These are phyloP conservation scores for Apiospora arundinis DNA, from an alignment of 2,329 filamentous ascomycete species.

Conservation along the genomic window DNA sequence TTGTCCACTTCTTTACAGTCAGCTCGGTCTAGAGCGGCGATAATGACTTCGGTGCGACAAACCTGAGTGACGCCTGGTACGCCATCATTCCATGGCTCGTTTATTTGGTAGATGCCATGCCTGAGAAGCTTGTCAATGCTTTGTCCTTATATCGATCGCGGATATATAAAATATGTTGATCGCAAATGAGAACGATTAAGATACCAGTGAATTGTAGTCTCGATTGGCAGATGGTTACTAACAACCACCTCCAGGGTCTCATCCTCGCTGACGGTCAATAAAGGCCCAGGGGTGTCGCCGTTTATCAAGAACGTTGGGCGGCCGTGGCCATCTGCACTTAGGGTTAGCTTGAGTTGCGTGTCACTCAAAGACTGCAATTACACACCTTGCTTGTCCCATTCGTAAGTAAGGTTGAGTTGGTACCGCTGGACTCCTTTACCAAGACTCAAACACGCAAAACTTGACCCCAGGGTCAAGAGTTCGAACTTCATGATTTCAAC, in stretches of 20 bases:
- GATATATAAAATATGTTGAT: too few relatives aligned
- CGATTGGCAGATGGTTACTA: slow-evolving; percentile 27
- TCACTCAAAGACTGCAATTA: slow-evolving; percentile 24
- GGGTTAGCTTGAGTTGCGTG: background rate
- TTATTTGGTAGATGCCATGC: slow-evolving; percentile 31
- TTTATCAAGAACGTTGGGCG: slow-evolving; percentile 28
- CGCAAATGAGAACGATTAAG: background rate
- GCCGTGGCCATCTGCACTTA: slow-evolving; percentile 27
- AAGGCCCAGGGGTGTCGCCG: slow-evolving; percentile 26
- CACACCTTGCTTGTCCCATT: slow-evolving; percentile 22
- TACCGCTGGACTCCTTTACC: background rate
- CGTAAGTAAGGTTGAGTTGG: slow-evolving; percentile 15
- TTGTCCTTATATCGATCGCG: background rate
- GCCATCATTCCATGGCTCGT: slow-evolving; percentile 30
- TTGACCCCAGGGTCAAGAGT: background rate
- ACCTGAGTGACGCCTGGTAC: slow-evolving; percentile 30
- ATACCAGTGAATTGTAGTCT: slow-evolving; percentile 31
- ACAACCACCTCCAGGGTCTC: slow-evolving; percentile 29
- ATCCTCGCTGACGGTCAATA: slow-evolving; percentile 28
- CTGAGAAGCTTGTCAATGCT: background rate
- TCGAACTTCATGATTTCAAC: background rate
- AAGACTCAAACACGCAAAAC: background rate
- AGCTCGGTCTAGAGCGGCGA: background rate
- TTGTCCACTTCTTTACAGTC: slow-evolving; percentile 21
- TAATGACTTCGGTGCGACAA: background rate